phyloP scores from a whole-genome alignment of 805 yeast species.

The Debaryomyces hansenii region DNA sequence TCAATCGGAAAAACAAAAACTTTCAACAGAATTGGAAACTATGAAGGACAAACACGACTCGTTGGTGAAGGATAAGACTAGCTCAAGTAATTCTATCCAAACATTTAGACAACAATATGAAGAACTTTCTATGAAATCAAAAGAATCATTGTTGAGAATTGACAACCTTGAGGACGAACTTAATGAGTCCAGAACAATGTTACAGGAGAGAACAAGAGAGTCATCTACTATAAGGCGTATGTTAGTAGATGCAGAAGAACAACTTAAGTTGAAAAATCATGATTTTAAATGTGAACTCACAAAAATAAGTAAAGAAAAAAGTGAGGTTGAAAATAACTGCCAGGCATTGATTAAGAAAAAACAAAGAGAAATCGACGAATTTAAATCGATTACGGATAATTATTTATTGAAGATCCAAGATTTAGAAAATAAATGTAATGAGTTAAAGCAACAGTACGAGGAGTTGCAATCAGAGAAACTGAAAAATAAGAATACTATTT shows the following conservation, averaged over 20 bases:
- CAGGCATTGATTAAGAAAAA: slow-evolving; percentile 51
- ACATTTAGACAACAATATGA: slow-evolving; percentile 65
- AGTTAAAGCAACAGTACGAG: slow-evolving; percentile 23
- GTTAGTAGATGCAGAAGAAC: slow-evolving; percentile 66
- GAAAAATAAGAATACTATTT: slow-evolving; percentile 8
- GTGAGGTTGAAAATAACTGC: slow-evolving; percentile 54
- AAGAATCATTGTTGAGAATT: slow-evolving; percentile 60
- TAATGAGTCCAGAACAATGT: slow-evolving; percentile 65
- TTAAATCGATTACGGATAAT: slow-evolving; percentile 41
- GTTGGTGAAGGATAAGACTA: slow-evolving; percentile 30
- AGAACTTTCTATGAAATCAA: slow-evolving; percentile 63
- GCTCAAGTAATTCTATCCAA: slow-evolving; percentile 41
- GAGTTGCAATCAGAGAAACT: slow-evolving; percentile 24
- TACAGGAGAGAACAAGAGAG: slow-evolving; percentile 83
- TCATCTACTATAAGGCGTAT: slow-evolving; percentile 68
- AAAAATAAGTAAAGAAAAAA: slow-evolving; percentile 59
- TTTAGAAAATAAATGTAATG: slow-evolving; percentile 31
- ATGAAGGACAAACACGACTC: slow-evolving; percentile 36
- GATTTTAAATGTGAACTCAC: slow-evolving; percentile 56
- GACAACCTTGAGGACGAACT: slow-evolving; percentile 81
- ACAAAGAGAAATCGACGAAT: slow-evolving; percentile 67
- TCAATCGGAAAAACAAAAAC: slow-evolving; percentile 43
- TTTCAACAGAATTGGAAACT: slow-evolving; percentile 40
- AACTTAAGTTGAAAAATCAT: slow-evolving; percentile 47
- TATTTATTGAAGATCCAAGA: slow-evolving; percentile 41